A percentile compares a stretch with the other conserved stretches of the same genome.
phyloP scores from a whole-genome alignment of 768 basidiomycete species.

The Sporobolomyces roseus region DNA sequence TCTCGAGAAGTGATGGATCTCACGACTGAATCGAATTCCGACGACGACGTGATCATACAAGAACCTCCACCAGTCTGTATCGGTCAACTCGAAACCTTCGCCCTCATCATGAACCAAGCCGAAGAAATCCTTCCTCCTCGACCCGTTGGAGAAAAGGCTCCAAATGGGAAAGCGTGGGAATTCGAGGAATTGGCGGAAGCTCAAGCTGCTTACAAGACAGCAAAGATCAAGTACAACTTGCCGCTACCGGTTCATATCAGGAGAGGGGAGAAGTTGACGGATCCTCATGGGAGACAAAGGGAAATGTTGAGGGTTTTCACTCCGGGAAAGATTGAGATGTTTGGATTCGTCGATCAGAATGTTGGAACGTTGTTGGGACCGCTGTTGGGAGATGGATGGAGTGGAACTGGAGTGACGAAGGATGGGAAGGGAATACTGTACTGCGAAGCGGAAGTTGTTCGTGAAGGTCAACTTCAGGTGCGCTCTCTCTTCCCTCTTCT shows the following conservation, averaged over 20 bases:
- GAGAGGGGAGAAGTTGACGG: constrained; percentile 53
- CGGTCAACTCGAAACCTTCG: constrained; percentile 74
- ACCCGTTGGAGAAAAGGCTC: not conserved
- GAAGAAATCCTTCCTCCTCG: constrained; percentile 60
- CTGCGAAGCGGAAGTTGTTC: constrained; percentile 39
- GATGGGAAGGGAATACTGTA: constrained; percentile 55
- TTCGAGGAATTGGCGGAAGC: constrained; percentile 3
- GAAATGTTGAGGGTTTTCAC: constrained; percentile 77
- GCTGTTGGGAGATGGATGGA: constrained; percentile 75
- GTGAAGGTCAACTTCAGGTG: constrained; percentile 30
- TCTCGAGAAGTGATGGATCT: constrained; percentile 8
- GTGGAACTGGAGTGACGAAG: constrained; percentile 57
- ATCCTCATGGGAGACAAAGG: constrained; percentile 45
- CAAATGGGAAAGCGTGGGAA: constrained; percentile 38
- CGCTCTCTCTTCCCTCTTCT: constrained; percentile 9
- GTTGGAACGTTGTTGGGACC: constrained; percentile 73
- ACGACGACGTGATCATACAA: constrained; percentile 35
- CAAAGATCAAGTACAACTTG: constrained; percentile 55
- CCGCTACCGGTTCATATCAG: constrained; percentile 22
- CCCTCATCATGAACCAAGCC: constrained; percentile 78
- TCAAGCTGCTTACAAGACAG: constrained; percentile 66
- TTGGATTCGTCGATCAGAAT: constrained; percentile 81
- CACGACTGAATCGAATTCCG: constrained; percentile 18
- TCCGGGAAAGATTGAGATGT: constrained; percentile 63
- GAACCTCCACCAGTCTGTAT: constrained; percentile 61